phyloP scores from a whole-genome alignment of 768 basidiomycete genomes.

The Pholiota conissans region DNA sequence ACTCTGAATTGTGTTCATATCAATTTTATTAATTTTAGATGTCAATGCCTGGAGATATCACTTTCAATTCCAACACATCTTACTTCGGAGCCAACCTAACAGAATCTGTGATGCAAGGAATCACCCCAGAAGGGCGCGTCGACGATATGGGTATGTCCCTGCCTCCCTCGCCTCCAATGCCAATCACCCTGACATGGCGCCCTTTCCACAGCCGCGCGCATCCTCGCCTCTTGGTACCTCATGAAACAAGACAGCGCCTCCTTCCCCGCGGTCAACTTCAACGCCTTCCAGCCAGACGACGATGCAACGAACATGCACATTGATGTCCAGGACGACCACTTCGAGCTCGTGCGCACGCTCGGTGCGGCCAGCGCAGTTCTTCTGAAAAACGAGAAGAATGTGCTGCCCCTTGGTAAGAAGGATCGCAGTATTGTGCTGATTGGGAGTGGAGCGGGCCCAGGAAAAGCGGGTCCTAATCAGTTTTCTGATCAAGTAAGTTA shows the following conservation, averaged over 20 bases:
- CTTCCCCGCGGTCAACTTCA: slow-evolving; percentile 73
- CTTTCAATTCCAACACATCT: slow-evolving; percentile 45
- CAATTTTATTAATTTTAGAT: slow-evolving; percentile 38
- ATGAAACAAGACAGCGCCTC: slow-evolving; percentile 60
- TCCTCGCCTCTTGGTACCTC: slow-evolving; percentile 71
- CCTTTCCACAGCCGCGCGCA: slow-evolving; percentile 58
- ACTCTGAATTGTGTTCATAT: neutral
- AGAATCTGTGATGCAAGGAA: slow-evolving; percentile 66
- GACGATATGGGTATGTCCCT: slow-evolving; percentile 69
- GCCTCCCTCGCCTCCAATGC: neutral
- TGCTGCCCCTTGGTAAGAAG: slow-evolving; percentile 49
- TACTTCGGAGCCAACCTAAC: slow-evolving; percentile 75
- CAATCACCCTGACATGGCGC: too few relatives aligned
- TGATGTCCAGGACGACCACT: slow-evolving; percentile 72
- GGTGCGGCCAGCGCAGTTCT: slow-evolving; percentile 74
- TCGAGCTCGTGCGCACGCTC: slow-evolving; percentile 65
- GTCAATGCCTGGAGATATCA: slow-evolving; percentile 68
- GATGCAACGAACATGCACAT: slow-evolving; percentile 57
- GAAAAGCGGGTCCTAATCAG: slow-evolving; percentile 66
- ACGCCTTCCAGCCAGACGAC: slow-evolving; percentile 56
- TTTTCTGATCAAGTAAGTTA: slow-evolving; percentile 51
- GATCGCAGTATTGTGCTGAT: slow-evolving; percentile 56
- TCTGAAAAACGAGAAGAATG: slow-evolving; percentile 65
- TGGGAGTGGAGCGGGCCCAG: slow-evolving; percentile 67
- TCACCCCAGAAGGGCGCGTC: slow-evolving; percentile 61